Conservation (phyloP, 2,329 filamentous ascomycete genomes). For the Lecanoromycetidae sp. region DNA sequence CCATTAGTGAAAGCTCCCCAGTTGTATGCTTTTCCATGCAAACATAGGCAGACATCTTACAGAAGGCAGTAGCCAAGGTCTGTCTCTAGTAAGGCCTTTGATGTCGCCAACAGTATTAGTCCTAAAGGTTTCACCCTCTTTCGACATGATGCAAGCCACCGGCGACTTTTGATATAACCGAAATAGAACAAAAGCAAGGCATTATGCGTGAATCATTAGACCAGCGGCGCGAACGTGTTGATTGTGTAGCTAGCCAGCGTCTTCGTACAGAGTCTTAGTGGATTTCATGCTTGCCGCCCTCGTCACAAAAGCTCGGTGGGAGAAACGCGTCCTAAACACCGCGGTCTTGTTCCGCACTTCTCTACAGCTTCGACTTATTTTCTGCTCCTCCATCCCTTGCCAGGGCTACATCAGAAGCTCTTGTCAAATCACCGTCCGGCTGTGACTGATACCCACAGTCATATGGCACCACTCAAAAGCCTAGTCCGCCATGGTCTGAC, state of each 20-base stretch:
- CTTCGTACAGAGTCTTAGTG: too few species aligned
- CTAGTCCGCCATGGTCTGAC: background rate
- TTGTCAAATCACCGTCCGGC: background rate
- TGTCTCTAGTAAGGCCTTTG: constrained; percentile 21
- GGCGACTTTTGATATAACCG: too few species aligned
- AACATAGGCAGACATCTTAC: constrained; percentile 24
- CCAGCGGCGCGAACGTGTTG: background rate
- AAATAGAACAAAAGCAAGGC: constrained; percentile 5
- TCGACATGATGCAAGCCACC: constrained; percentile 11
- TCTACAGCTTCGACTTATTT: background rate
- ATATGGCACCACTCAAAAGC: background rate
- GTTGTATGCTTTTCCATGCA: constrained; percentile 17
- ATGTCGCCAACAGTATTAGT: constrained; percentile 13
- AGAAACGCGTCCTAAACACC: background rate
- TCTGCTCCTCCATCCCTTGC: background rate
- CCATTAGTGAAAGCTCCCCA: background rate
- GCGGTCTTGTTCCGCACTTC: background rate
- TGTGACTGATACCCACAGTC: too few species aligned
- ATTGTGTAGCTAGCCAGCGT: too few species aligned
- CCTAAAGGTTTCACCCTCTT: constrained; percentile 1
- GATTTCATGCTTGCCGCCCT: too few species aligned
- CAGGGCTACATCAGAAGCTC: background rate
- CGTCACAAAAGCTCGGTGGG: too few species aligned
- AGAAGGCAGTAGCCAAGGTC: constrained; percentile 41
- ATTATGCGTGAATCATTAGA: constrained; percentile 1